Base-by-base conservation (phyloP, 2,329 filamentous ascomycete species). In the Hypomyces rosellus region DNA sequence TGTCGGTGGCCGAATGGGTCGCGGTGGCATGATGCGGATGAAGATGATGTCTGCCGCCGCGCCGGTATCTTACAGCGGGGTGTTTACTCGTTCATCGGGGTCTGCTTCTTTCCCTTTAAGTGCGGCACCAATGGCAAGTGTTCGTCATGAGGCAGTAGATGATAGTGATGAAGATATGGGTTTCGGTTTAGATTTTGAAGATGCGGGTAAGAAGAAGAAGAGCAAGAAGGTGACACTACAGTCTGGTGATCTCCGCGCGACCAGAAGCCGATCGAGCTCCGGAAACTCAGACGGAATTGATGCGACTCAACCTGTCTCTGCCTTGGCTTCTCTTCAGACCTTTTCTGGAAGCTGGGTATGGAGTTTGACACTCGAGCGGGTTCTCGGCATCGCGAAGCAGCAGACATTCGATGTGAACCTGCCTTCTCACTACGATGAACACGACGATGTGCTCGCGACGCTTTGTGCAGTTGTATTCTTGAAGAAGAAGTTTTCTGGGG, bases 321-420 rank as follows among this genome's bases (percentile, higher is more conserved):
- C 55, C 0, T 59, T 86, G 2, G 78, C 85, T 4, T 57, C 57
- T 0, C 64, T 81, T 3, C 84, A 87, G 61, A 65, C 65, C 1
- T 67, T 67, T 39, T 45, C 48, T 1, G 65, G 65, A 5, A 62
- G 54, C 44, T 68, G 66, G 66, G n/a, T 45, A 0, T 68, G 64
- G 64, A 60, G 25, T 5, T 0, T 16, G 0, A 40, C 54, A n/a
- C 57, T 75, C 4, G 55, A 62, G 25, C 25, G 18, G 1, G 41
- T 66, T 2, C 38, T 70, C 7, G 61, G 62, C 4, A 33, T 64
- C 12, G 55, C 40, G 0, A 20, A 49, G 1, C 48, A 52, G 6
- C 18, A 47, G 5, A 50, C 51, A 1, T 38, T 22, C 1, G 53
- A 52, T 3, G 37, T 60, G n/a, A 39, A 22, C 0, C 42, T 61